A percentile compares a stretch with the other conserved stretches of the same genome.
These are phyloP conservation scores for Termitomyces sp. DNA, from an alignment of 768 basidiomycete species.

Conservation along the genomic window DNA sequence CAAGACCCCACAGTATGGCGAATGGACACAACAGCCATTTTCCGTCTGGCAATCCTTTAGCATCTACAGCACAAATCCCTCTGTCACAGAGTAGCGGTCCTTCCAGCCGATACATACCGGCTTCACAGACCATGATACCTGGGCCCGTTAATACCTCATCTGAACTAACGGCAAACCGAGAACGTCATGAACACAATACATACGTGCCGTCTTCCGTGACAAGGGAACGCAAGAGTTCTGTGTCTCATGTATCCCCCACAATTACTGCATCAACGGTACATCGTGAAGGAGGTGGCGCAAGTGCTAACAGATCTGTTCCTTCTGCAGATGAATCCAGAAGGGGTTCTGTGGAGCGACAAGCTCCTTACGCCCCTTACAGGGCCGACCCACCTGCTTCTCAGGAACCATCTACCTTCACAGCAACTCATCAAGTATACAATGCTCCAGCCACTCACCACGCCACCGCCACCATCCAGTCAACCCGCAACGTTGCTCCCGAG, in stretches of 20 bases:
- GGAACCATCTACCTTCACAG: background rate
- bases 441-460: background rate
- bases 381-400: background rate
- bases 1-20: background rate
- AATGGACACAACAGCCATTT: background rate
- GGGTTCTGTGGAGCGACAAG: background rate
- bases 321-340: background rate
- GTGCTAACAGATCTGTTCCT: background rate
- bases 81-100: conserved; percentile 10
- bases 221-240: conserved; percentile 10
- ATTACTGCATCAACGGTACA: background rate
- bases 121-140: conserved; percentile 14
- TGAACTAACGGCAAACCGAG: background rate
- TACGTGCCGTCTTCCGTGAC: conserved; percentile 1
- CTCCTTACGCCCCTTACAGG: background rate
- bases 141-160: background rate
- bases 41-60: conserved; percentile 1
- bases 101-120: conserved; percentile 14
- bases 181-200: conserved; percentile 4
- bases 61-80: conserved; percentile 8
- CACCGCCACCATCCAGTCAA: background rate
- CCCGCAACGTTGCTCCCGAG: background rate
- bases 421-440: conserved; percentile 1
- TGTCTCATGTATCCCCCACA: conserved; percentile 4
- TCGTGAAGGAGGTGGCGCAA: conserved; percentile 4